These are phyloP conservation scores for Endotrypanum monterogeii DNA, from an alignment of 208 protist species.

Conservation along the genomic window DNA sequence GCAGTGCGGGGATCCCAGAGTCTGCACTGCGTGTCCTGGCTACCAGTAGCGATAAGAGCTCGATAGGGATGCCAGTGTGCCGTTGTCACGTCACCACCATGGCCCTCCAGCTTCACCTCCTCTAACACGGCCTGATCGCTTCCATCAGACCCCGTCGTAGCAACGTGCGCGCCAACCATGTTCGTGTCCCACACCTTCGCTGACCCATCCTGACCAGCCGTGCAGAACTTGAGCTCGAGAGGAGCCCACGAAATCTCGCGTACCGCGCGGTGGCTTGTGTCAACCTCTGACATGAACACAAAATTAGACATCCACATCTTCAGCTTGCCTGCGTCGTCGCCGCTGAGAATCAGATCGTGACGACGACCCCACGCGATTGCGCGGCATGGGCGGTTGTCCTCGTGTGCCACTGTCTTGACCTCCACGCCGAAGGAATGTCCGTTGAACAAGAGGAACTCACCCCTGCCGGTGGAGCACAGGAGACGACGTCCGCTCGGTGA, in stretches of 20 bases:
- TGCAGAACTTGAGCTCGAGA: slow-evolving; percentile 84
- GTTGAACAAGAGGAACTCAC: slow-evolving; percentile 90
- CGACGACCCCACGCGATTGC: slow-evolving; percentile 80
- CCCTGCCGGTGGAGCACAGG: slow-evolving; percentile 74
- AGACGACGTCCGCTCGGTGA: slow-evolving; percentile 79
- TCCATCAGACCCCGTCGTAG: slow-evolving; percentile 9
- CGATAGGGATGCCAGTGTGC: slow-evolving; percentile 85
- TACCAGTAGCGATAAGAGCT: slow-evolving; percentile 85
- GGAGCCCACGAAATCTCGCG: slow-evolving; percentile 81
- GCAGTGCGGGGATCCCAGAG: slow-evolving; percentile 89
- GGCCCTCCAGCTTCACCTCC: slow-evolving; percentile 87
- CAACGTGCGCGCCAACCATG: slow-evolving; percentile 39
- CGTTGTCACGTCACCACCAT: slow-evolving; percentile 87
- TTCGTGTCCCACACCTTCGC: slow-evolving; percentile 86
- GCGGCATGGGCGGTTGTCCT: slow-evolving; percentile 71
- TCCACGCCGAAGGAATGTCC: slow-evolving; percentile 88
- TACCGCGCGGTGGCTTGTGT: slow-evolving; percentile 80
- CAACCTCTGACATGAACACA: slow-evolving; percentile 77
- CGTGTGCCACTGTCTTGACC: slow-evolving; percentile 86
- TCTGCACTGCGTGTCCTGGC: slow-evolving; percentile 82
- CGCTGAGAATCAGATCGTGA: slow-evolving; percentile 83
- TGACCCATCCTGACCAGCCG: slow-evolving; percentile 81
- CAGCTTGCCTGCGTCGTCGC: slow-evolving; percentile 79
- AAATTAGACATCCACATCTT: slow-evolving; percentile 88
- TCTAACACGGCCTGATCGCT: slow-evolving; percentile 34